Evolutionary conservation across 164 flowering plant species (phyloP).

Genomic region (Chimonanthus praecox): DNA sequence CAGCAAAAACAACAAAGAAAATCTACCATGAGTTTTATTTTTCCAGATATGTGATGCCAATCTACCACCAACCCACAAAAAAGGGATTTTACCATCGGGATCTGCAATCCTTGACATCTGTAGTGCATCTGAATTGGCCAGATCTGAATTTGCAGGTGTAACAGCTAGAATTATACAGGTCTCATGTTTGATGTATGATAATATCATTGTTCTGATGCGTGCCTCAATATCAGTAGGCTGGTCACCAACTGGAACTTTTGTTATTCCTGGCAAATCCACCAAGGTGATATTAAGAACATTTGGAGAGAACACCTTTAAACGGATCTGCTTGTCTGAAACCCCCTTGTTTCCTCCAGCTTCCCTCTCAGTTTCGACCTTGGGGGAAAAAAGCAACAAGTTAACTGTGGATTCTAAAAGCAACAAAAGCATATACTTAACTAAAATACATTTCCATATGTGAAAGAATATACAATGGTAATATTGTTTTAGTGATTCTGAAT

Average conservation of each 20-base stretch:
- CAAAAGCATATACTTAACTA: too few species aligned
- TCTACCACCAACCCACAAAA: conserved; percentile 5
- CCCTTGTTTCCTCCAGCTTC: conserved; percentile 39
- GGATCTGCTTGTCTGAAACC: conserved; percentile 36
- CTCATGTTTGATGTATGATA: conserved; percentile 34
- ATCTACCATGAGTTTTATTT: too few species aligned
- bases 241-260: conserved; percentile 39
- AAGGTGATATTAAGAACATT: conserved; percentile 39
- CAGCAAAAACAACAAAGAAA: neutral
- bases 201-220: conserved; percentile 37
- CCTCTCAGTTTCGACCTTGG: conserved; percentile 35
- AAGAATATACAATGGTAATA: too few species aligned
- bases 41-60: neutral
- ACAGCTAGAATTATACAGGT: conserved; percentile 39
- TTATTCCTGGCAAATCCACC: conserved; percentile 41
- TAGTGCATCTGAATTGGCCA: conserved; percentile 41
- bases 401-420: neutral
- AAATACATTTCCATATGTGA: too few species aligned
- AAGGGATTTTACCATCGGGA: conserved; percentile 29
- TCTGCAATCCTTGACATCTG: conserved; percentile 39
- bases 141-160: conserved; percentile 37
- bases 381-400: neutral
- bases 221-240: conserved; percentile 39
- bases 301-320: conserved; percentile 33
- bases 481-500: too few species aligned